Evolutionary conservation across 2,329 filamentous ascomycete genomes (phyloP).

Genomic region (Lachnellula hyalina): DNA sequence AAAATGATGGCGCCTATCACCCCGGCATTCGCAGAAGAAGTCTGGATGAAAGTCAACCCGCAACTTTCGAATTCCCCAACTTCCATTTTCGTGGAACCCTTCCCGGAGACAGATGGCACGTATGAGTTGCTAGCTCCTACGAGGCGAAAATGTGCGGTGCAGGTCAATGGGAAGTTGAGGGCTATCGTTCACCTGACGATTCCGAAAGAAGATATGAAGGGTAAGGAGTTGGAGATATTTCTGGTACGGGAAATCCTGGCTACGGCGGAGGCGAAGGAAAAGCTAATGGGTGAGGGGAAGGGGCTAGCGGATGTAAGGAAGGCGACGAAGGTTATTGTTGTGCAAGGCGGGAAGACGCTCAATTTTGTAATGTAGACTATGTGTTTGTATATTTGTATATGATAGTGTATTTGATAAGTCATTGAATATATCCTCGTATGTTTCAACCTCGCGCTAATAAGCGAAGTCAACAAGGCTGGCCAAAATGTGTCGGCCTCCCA

Average conservation of each 20-base stretch:
- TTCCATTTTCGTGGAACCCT: conserved; percentile 44
- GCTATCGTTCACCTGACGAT: conserved; percentile 61
- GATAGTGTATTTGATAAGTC: no score
- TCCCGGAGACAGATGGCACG: conserved; percentile 53
- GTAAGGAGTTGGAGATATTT: conserved; percentile 49
- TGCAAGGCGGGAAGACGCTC: conserved; percentile 61
- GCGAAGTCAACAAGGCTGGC: no score
- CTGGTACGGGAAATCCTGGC: conserved; percentile 56
- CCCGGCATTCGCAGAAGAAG: conserved; percentile 76
- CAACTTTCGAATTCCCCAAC: background rate
- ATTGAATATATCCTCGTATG: no score
- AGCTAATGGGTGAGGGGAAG: conserved; percentile 39
- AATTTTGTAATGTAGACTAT: conserved; percentile 59
- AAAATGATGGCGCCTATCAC: conserved; percentile 74
- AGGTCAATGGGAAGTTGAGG: conserved; percentile 74
- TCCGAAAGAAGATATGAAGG: conserved; percentile 38
- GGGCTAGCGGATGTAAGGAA: conserved; percentile 39
- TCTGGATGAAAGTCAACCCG: conserved; percentile 57
- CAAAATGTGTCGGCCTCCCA: no score
- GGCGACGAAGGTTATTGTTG: conserved; percentile 62
- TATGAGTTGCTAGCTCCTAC: conserved; percentile 45
- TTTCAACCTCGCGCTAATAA: no score
- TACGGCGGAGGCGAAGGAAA: conserved; percentile 52
- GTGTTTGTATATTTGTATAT: no score
- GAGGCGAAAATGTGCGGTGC: conserved; percentile 58